phyloP scores from a whole-genome alignment of 768 basidiomycete species.

The Lactarius hengduanensis region DNA sequence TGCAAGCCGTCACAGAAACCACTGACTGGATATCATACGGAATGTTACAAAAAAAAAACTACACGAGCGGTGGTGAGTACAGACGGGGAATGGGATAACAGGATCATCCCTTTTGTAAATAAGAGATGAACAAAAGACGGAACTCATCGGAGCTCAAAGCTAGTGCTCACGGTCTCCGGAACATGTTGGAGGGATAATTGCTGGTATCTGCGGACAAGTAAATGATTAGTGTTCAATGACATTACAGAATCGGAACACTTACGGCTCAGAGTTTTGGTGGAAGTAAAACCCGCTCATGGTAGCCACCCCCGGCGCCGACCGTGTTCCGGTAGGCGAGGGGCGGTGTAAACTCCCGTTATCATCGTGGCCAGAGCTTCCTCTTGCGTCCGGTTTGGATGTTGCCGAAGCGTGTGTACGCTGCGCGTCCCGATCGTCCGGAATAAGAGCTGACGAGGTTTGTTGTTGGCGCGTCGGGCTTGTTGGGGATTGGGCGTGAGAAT shows the following conservation, averaged over 20 bases:
- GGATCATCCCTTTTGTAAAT: conserved; percentile 11
- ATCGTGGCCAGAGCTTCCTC: conserved; percentile 31
- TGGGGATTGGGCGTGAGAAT: conserved; percentile 49
- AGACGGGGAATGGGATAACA: conserved; percentile 9
- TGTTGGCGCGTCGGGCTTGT: conserved; percentile 40
- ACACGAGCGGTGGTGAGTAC: conserved; percentile 26
- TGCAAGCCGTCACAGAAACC: not conserved
- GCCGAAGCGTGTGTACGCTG: conserved; percentile 6
- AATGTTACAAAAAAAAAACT: conserved; percentile 22
- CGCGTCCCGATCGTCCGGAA: conserved; percentile 31
- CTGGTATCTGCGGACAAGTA: conserved; percentile 62
- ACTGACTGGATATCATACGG: conserved; percentile 26
- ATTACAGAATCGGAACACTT: conserved; percentile 34
- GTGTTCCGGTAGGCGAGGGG: conserved; percentile 50
- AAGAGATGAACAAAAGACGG: not conserved
- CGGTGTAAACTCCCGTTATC: conserved; percentile 37
- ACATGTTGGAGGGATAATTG: conserved; percentile 81
- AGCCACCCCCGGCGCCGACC: conserved; percentile 51
- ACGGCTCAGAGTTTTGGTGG: conserved; percentile 92
- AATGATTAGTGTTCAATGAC: conserved; percentile 9
- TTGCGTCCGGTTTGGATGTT: conserved; percentile 33
- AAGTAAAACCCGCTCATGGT: conserved; percentile 92
- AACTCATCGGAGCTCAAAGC: conserved; percentile 80
- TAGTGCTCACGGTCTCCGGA: conserved; percentile 67
- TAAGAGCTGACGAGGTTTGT: conserved; percentile 37